Evolutionary conservation across 305 asterid genomes (phyloP), one percentile per base, ranked within the genome.

Genomic region (Fraxinus angustifolia): DNA sequence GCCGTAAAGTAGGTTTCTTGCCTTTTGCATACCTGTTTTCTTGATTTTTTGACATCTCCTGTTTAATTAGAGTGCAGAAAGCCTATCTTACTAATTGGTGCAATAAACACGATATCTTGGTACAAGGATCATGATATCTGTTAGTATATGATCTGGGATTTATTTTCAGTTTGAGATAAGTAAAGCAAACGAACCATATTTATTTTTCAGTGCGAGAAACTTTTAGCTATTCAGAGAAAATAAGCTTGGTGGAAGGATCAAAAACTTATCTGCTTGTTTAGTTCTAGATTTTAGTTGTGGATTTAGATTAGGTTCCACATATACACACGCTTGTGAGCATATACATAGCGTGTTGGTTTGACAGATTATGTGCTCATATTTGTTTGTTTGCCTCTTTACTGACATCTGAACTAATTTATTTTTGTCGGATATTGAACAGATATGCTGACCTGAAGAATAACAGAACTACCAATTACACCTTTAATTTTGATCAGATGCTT

Each of bases 401-500:
- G 30, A 67, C 50, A 34, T 77, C 60, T 48, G 26, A 68, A 42
- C 45, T 82, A 79, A 45, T 17, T 16, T 68, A 3, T n/a, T 19
- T 65, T 33, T 73, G 31, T 68, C 81, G 79, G 76, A 36, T 79
- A n/a, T 78, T 12, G 75, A 84, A 88, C 93, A 96, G 99, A 83
- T 96, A 96, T 78, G 98, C 98, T 45, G 99, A 96, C 87, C 89
- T 96, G 80, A 96, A 94, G 93, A 93, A 93, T 86, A 96, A 94
- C 92, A 87, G 96, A 84, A 84, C 90, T 77, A 96, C 99, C 65
- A 92, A 92, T 80, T 96, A 94, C 88, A 92, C 97, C 33, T 94
- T 96, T 80, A 96, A 89, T 84, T 96, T 89, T 40, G 98, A 96
- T 48, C 98, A 93, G 87, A 96, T 96, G 99, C 98, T 94, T 36